A percentile compares a stretch with the other conserved stretches of the same genome.
These are phyloP conservation scores for Phytophthora multivora DNA, from an alignment of 352 stramenopile genomes.

Conservation along the genomic window DNA sequence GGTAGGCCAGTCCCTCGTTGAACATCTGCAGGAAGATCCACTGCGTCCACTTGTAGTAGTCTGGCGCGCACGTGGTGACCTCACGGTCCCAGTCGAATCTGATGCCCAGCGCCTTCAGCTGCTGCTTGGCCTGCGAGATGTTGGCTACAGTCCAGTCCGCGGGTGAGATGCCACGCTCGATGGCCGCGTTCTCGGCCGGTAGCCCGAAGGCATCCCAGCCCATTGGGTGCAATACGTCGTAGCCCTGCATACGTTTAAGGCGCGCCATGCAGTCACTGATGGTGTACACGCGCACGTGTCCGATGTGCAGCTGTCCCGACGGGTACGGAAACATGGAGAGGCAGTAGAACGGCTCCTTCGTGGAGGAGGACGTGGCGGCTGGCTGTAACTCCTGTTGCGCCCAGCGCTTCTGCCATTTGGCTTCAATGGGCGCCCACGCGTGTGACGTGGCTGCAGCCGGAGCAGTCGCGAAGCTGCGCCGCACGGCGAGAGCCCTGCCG, in stretches of 20 bases:
- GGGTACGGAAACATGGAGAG: constrained; percentile 99
- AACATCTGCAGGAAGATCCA: constrained; percentile 99
- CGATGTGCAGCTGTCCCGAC: constrained; percentile 97
- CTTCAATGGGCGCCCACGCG: constrained; percentile 62
- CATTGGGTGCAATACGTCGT: constrained; percentile 98
- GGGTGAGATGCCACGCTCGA: constrained; percentile 96
- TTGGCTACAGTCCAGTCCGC: constrained; percentile 96
- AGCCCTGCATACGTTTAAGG: constrained; percentile 97
- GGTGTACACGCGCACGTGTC: constrained; percentile 99
- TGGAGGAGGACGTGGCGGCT: neutral
- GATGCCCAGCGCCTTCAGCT: constrained; percentile 97
- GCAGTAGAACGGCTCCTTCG: constrained; percentile 85
- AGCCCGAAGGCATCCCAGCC: constrained; percentile 99
- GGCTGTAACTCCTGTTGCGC: constrained; percentile 23
- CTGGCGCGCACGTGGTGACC: constrained; percentile 95
- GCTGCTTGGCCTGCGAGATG: constrained; percentile 96
- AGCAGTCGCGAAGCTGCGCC: constrained; percentile 32
- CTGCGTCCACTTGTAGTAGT: constrained; percentile 99
- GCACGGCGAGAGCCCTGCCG: constrained; percentile 8
- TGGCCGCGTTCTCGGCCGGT: constrained; percentile 99
- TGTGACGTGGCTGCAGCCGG: constrained; percentile 12
- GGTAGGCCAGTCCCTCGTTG: constrained; percentile 94
- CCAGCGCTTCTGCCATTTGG: constrained; percentile 80
- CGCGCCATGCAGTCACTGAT: constrained; percentile 98
- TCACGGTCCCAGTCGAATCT: constrained; percentile 98